A percentile compares a stretch with the other conserved stretches of the same genome.
phyloP scores from a whole-genome alignment of 805 yeast species.

The Barnettozyma populi region DNA sequence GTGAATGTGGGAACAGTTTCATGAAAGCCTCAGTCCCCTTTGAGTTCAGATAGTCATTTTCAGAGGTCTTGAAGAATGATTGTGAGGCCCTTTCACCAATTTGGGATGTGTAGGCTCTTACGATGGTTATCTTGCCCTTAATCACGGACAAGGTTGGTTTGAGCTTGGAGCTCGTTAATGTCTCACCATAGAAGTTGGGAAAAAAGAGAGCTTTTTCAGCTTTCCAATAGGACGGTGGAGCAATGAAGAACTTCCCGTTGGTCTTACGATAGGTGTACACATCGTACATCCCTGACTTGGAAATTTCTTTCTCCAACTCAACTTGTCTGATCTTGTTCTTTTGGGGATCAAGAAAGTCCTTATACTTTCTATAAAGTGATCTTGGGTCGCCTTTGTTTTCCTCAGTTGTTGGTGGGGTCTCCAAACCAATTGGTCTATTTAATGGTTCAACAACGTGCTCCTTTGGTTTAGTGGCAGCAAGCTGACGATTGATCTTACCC shows the following conservation, averaged over 20 bases:
- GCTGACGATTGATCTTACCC: constrained; percentile 30
- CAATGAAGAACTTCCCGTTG: constrained; percentile 75
- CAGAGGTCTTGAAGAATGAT: constrained; percentile 48
- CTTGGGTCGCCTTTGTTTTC: constrained; percentile 40
- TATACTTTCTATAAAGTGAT: constrained; percentile 31
- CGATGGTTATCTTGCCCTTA: constrained; percentile 50
- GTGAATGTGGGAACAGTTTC: constrained; percentile 45
- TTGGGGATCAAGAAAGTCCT: constrained; percentile 44
- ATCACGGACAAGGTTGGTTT: constrained; percentile 33
- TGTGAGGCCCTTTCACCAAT: constrained; percentile 66
- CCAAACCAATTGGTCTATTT: constrained; percentile 43
- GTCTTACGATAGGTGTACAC: constrained; percentile 63
- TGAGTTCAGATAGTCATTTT: constrained; percentile 35
- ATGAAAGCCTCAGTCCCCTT: constrained; percentile 38
- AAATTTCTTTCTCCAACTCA: constrained; percentile 56
- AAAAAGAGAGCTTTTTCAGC: constrained; percentile 69
- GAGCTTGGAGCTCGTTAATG: constrained; percentile 34
- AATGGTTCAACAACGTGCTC: constrained; percentile 31
- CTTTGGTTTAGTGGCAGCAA: constrained; percentile 33
- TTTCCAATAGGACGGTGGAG: constrained; percentile 78
- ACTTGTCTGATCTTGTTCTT: constrained; percentile 43
- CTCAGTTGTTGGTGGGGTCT: constrained; percentile 30
- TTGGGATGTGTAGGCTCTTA: constrained; percentile 60
- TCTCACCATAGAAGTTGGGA: constrained; percentile 67
- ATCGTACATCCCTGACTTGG: constrained; percentile 64